A percentile compares a stretch with the other conserved stretches of the same genome.
Evolutionary conservation across 306 rosid genomes (phyloP).

Genomic region (Vigna nakashimae): DNA sequence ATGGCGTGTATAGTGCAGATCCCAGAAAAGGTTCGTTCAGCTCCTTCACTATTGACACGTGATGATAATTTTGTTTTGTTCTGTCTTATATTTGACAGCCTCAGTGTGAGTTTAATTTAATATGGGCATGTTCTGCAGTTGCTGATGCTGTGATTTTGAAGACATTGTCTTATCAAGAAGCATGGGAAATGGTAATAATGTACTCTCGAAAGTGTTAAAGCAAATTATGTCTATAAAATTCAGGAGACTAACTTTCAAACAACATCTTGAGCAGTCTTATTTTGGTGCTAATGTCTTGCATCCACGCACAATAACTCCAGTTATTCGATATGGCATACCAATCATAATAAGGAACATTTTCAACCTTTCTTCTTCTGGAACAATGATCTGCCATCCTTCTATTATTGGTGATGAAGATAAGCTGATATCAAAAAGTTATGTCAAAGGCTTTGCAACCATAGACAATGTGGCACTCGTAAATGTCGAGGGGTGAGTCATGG

Average conservation of each 20-base stretch:
- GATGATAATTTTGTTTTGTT: constrained; percentile 18
- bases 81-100: constrained; percentile 1
- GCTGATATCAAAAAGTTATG: constrained; percentile 57
- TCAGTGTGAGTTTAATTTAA: constrained; percentile 7
- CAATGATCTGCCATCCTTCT: constrained; percentile 69
- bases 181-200: constrained; percentile 93
- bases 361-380: constrained; percentile 80
- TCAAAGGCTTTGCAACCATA: constrained; percentile 85
- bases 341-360: constrained; percentile 77
- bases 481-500: constrained; percentile 81
- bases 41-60: background rate
- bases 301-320: constrained; percentile 88
- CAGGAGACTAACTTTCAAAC: constrained; percentile 38
- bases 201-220: background rate
- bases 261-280: constrained; percentile 65
- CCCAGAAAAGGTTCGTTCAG: constrained; percentile 75
- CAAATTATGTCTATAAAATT: constrained; percentile 26
- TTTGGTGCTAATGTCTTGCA: constrained; percentile 94
- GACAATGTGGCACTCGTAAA: constrained; percentile 87
- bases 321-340: constrained; percentile 76
- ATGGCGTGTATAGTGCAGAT: constrained; percentile 89
- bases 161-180: constrained; percentile 85
- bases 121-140: constrained; percentile 59
- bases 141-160: constrained; percentile 80
- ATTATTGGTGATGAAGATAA: constrained; percentile 49